Evolutionary conservation across 306 rosid genomes (phyloP), one percentile per base, ranked within the genome.

Genomic region (Chamaecrista fasciculata): DNA sequence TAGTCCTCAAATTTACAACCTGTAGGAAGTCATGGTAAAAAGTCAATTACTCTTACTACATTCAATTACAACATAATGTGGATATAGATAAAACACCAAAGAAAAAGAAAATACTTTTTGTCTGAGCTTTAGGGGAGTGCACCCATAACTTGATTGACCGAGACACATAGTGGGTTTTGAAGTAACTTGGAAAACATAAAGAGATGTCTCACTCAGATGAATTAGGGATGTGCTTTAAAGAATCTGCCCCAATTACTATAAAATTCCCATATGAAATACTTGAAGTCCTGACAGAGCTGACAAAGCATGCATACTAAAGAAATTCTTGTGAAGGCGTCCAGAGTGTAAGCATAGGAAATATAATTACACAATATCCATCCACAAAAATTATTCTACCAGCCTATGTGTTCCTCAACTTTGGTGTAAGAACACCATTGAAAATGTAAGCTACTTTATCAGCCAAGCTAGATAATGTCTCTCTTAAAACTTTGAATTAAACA

Each of bases 1-100:
- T 66, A 42, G 94, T 87, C 79, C 73, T 86, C 74, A 93, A 85
- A 71, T 81, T 80, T 50, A 90, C 94, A 71, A 75, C 90, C 97
- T 92, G 95, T 70, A 70, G 50, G 63, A 50, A 67, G 37, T 51
- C 66, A 56, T 51, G 44, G 47, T 19, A 40, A 62, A 78, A 62
- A 79, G 53, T 56, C 37, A 71, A 20, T 55, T 56, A 62, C 40
- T 69, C 52, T 56, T 50, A 37, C 52, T 23, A 23, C 43, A 28
- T 53, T 68, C 6, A 59, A 53, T 51, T 57, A 37, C 49, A 74
- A 69, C 43, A 37, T 36, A 52, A 48, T 51, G 11, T 37, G 69
- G 31, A 63, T 56, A 56, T 61, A 57, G 52, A 34, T 29, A 52
- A 12, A 55, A 70, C 19, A 37, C 50, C 9, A 10, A 23, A 9